Evolutionary conservation across 2,329 filamentous ascomycete species (phyloP).

Genomic region (Sporothrix humicola): DNA sequence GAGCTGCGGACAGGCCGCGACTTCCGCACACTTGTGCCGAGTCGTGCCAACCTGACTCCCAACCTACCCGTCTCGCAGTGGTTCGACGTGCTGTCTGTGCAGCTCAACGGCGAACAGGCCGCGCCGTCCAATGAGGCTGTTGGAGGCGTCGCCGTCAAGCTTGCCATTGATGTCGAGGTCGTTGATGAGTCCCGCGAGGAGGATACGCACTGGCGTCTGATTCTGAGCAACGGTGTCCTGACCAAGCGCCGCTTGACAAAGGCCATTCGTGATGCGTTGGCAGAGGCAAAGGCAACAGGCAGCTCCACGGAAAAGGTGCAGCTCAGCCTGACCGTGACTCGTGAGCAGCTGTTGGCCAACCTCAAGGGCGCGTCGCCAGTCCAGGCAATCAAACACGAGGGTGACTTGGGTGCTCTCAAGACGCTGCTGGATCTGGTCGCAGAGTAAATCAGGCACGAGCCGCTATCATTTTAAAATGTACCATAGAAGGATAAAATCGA

Average conservation of each 20-base stretch:
- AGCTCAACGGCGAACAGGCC: conserved; percentile 15
- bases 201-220: conserved; percentile 21
- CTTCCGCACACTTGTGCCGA: conserved; percentile 17
- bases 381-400: conserved; percentile 17
- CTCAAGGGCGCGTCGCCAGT: background rate
- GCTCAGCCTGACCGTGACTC: conserved; percentile 6
- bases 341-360: conserved; percentile 21
- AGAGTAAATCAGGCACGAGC: background rate
- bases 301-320: background rate
- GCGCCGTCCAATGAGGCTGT: background rate
- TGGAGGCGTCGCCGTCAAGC: background rate
- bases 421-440: conserved; percentile 19
- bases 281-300: background rate
- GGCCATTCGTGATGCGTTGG: background rate
- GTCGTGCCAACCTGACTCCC: background rate
- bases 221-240: conserved; percentile 27
- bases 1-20: conserved; percentile 30
- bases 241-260: conserved; percentile 19
- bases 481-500: background rate
- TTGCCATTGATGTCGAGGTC: conserved; percentile 17
- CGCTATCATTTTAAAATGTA: background rate
- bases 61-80: conserved; percentile 27
- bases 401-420: conserved; percentile 10
- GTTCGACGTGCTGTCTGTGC: conserved; percentile 25
- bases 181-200: conserved; percentile 5